Base-by-base conservation (phyloP, 2,329 filamentous ascomycete species). In the Cryphonectria japonica region DNA sequence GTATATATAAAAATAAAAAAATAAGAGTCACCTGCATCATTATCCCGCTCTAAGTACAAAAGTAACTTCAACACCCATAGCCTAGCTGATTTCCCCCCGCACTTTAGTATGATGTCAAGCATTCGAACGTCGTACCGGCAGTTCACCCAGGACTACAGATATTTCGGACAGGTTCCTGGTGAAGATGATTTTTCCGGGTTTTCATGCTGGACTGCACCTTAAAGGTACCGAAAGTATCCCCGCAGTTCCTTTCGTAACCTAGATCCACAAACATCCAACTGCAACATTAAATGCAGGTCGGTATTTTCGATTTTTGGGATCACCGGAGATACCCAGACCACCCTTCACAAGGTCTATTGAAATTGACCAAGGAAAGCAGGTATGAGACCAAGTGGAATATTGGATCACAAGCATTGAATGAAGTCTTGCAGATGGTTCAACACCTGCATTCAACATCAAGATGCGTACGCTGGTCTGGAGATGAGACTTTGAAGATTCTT, bases 91-190 rank as follows among this genome's bases (percentile, higher is more conserved):
- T 26, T 26, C 32, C 4, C 59, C 59, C 59, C 59, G 59, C 59
- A 61, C 59, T 34, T 22, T 39, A n/a, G 16, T 61, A 39, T 61
- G 59, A 60, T 60, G 57, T 60, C 57, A 60, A 60, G 57, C 29
- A 60, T 60, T 34, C 2, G 2, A 32, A 61, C 59, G 59, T 39
- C 32, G 59, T 61, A 61, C 32, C 59, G 59, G 59, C 59, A 61
- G 59, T 61, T 39, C 59, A 13, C 32, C 22, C 59, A 37, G 26
- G 19, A 22, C 32, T 6, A 13, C n/a, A 22, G 22, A 22, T 50
- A 22, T 2, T 39, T 8, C 59, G 59, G 59, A 22, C 32, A n/a
- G 26, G 39, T n/a, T n/a, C 59, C 22, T 61, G 34, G 9, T 19
- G 19, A 39, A 26, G 32, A 32, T 32, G 54, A 32, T 8, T 32